Base-by-base conservation (phyloP, 768 basidiomycete genomes). In the Mrakia hoshinonis region DNA sequence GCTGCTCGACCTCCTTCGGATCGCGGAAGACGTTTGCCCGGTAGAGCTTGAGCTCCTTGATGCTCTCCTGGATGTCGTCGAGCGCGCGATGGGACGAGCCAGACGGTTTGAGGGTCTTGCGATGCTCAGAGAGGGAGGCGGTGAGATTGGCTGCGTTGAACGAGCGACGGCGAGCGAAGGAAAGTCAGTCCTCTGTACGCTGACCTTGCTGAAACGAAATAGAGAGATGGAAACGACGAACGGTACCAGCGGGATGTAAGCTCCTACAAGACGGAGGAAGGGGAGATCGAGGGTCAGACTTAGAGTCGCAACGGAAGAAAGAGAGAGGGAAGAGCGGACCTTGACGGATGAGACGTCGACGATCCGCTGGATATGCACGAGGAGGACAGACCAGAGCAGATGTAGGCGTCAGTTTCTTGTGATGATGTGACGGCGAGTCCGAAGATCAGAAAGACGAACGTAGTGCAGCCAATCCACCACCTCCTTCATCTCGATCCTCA, bases 401-500 rank as follows among this genome's bases (percentile, higher is more conserved):
- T n/a, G n/a, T n/a, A n/a, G n/a, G n/a, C n/a, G 43, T 43, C 43
- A 43, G 43, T 15, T 15, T 43, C 43, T 43, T 22, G 20, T 29
- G 31, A 31, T 43, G 43, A 55, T 39, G 15, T 12, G 29, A 38
- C 13, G 43, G n/a, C 26, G 20, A 26, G 36, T 11, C 4, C 13
- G 38, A 51, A 31, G 43, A 38, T 24, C 24, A 54, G 24, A 39
- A 29, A 15, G 22, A 71, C 70, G n/a, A 10, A 65, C 70, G 65
- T 72, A 72, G 47, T 72, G 70, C 65, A 72, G 48, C 63, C 63
- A 65, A 55, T 92, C 85, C 24, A 88, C 80, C 20, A 95, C 79
- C 67, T 86, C 85, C 1, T 90, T 89, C 91, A 96, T 93, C 36
- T 60, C 55, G 66, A 70, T 47, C 36, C 54, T 68, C 39, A 64